A percentile compares a stretch with the other conserved stretches of the same genome.
phyloP scores from a whole-genome alignment of 768 basidiomycete species.

The Myochromella boudieri region DNA sequence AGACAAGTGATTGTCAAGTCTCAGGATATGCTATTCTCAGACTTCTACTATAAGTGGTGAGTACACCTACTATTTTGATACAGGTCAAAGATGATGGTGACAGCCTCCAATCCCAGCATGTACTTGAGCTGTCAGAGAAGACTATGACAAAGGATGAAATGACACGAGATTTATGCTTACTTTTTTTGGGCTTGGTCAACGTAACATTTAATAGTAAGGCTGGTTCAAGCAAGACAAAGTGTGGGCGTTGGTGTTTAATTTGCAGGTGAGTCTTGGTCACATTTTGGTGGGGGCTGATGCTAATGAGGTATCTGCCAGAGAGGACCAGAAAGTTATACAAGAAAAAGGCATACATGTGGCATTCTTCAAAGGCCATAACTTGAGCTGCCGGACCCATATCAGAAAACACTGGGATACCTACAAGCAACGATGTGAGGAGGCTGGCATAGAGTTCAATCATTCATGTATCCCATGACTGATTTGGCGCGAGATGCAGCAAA shows the following conservation, averaged over 20 bases:
- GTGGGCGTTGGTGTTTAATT: neutral
- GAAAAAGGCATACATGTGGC: neutral
- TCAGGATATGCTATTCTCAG: too few species aligned
- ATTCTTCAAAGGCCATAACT: conserved; percentile 4
- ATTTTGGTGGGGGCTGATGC: neutral
- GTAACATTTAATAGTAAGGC: too few species aligned
- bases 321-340: neutral
- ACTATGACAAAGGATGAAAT: too few species aligned
- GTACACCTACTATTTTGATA: too few species aligned
- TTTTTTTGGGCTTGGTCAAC: too few species aligned
- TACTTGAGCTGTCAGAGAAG: too few species aligned
- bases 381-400: neutral
- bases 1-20: too few species aligned
- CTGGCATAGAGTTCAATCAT: neutral
- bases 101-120: too few species aligned
- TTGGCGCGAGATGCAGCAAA: conserved; percentile 1
- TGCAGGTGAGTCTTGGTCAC: neutral
- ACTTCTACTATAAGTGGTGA: too few species aligned
- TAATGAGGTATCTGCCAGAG: neutral
- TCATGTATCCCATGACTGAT: neutral
- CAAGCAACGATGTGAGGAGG: neutral
- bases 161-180: too few species aligned
- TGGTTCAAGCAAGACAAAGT: too few species aligned
- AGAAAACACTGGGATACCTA: neutral
- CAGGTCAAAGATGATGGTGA: too few species aligned